phyloP scores from a whole-genome alignment of 2,329 filamentous ascomycete species.

The Rhynchosporium secalis region DNA sequence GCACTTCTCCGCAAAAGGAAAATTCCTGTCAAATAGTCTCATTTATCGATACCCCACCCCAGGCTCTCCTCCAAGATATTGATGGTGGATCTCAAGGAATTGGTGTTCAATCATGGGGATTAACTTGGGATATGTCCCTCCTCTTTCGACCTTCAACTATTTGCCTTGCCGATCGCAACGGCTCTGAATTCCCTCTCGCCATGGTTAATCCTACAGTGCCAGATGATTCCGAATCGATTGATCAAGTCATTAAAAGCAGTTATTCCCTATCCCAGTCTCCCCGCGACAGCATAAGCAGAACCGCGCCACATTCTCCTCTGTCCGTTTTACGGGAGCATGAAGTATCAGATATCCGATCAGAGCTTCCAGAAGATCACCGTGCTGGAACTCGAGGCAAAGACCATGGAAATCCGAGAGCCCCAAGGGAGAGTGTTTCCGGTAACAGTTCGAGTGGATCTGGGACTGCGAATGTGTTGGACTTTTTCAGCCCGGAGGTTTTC shows the following conservation, averaged over 20 bases:
- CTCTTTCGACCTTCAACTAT: background rate
- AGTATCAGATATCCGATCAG: background rate
- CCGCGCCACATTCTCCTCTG: conserved; percentile 2
- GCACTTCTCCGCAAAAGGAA: conserved; percentile 2
- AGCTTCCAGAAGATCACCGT: background rate
- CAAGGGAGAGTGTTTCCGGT: conserved; percentile 6
- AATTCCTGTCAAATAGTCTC: background rate
- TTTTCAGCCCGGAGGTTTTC: conserved; percentile 53
- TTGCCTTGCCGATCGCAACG: background rate
- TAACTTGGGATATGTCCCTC: background rate
- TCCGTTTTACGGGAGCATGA: background rate
- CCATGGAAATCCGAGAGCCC: background rate
- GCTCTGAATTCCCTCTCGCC: background rate
- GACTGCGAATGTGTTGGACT: conserved; percentile 43
- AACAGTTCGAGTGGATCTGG: conserved; percentile 15
- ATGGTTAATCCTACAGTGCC: conserved; percentile 4
- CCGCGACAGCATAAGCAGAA: conserved; percentile 14
- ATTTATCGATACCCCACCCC: conserved; percentile 5
- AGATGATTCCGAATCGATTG: conserved; percentile 19
- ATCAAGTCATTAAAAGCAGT: conserved; percentile 24
- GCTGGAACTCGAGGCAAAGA: conserved; percentile 2
- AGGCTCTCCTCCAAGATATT: conserved; percentile 2
- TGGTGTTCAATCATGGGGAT: background rate
- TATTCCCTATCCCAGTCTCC: conserved; percentile 6
- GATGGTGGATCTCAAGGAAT: conserved; percentile 1